Percentiles rank a stretch among this genome's conserved stretches.
Conservation (phyloP, 148 eudicot species). For the Tetragonia tetragonoides region DNA sequence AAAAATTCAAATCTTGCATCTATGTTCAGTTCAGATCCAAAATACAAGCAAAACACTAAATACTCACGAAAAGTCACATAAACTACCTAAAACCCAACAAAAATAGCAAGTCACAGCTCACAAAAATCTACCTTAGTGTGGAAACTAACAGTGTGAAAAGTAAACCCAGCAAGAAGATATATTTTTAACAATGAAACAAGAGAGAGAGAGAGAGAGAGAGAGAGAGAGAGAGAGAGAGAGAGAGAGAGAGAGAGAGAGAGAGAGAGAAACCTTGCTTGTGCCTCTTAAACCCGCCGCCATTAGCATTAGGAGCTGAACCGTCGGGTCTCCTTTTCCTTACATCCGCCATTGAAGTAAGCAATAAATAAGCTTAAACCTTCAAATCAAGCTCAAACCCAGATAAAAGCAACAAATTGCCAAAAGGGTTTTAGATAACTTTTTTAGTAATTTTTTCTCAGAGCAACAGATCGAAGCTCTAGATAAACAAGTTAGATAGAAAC, state of each 20-base stretch:
- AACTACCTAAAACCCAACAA: background rate
- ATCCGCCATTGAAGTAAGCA: constrained; percentile 27
- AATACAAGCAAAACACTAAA: background rate
- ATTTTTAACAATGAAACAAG: background rate
- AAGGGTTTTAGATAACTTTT: no score
- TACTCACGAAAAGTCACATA: background rate
- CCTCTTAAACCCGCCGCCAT: constrained; percentile 48
- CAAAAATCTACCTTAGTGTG: background rate
- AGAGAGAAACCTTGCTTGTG: constrained; percentile 37
- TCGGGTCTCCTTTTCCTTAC: constrained; percentile 39
- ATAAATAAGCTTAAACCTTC: background rate
- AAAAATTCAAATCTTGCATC: background rate
- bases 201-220: background rate
- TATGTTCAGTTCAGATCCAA: constrained; percentile 32
- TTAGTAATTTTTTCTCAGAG: background rate
- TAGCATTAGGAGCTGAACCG: constrained; percentile 23
- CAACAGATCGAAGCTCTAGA: constrained; percentile 18
- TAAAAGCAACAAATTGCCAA: background rate
- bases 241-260: background rate
- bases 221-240: background rate
- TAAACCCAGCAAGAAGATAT: background rate
- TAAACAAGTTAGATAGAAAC: constrained; percentile 10
- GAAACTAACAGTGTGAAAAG: background rate
- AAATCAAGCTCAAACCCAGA: constrained; percentile 11
- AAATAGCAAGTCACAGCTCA: background rate